Evolutionary conservation across 805 yeast genomes (phyloP).

Genomic region (Candida incommunis): DNA sequence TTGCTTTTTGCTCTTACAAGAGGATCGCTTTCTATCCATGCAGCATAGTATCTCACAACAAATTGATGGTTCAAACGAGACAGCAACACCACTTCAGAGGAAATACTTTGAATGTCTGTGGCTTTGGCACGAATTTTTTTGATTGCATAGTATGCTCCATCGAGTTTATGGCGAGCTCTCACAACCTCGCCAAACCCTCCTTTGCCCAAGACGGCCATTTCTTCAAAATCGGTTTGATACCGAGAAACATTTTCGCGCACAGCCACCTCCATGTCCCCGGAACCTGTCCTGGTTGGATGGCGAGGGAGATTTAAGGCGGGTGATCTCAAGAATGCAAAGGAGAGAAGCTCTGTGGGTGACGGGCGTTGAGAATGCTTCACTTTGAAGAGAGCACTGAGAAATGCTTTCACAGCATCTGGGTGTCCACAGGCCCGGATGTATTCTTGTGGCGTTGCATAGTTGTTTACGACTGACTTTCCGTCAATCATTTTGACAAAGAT

Average conservation of each 20-base stretch:
- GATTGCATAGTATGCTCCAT: constrained; percentile 89
- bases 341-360: constrained; percentile 71
- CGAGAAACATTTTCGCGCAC: constrained; percentile 34
- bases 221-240: constrained; percentile 89
- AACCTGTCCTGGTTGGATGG: neutral
- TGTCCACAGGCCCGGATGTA: constrained; percentile 34
- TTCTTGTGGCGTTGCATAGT: constrained; percentile 47
- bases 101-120: constrained; percentile 31
- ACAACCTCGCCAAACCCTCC: constrained; percentile 99
- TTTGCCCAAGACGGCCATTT: constrained; percentile 75
- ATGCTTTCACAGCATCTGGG: constrained; percentile 50
- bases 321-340: constrained; percentile 69
- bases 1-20: constrained; percentile 7
- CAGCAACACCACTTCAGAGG: constrained; percentile 67
- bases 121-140: constrained; percentile 79
- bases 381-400: constrained; percentile 53
- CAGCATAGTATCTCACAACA: constrained; percentile 91
- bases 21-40: constrained; percentile 80
- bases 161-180: constrained; percentile 86
- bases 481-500: constrained; percentile 50
- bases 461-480: constrained; percentile 42
- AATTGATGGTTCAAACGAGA: constrained; percentile 90
- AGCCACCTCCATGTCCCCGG: neutral
- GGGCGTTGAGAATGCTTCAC: constrained; percentile 56
- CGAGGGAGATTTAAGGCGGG: constrained; percentile 7